Evolutionary conservation across 1,139 yeast genomes (phyloP).

Genomic region (Protomyces gravidus): DNA sequence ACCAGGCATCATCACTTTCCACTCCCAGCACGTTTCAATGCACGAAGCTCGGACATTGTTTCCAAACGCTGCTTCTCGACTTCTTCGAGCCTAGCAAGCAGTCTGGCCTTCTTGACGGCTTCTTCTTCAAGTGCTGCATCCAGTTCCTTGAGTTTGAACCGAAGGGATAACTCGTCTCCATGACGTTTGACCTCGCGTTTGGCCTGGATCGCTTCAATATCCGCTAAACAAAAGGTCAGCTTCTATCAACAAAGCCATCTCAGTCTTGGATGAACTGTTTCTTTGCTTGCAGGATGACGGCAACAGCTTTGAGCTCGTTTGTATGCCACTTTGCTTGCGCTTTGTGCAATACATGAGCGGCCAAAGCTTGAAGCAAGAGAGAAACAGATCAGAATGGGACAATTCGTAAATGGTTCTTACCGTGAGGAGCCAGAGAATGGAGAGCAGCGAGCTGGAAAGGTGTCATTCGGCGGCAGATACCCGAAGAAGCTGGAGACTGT

Average conservation of each 20-base stretch:
- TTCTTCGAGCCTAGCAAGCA: background rate
- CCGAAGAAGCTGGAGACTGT: too few species aligned
- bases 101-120: background rate
- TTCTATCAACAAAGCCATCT: background rate
- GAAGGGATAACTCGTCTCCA: background rate
- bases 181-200: background rate
- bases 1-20: too few species aligned
- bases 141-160: background rate
- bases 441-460: conserved; percentile 17
- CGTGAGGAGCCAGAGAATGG: conserved; percentile 14
- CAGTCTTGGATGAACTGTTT: too few species aligned
- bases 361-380: too few species aligned
- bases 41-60: background rate
- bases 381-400: too few species aligned
- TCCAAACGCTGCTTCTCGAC: background rate
- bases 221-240: background rate
- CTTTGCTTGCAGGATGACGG: too few species aligned
- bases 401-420: background rate
- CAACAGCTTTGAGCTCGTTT: too few species aligned
- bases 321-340: too few species aligned
- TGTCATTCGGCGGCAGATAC: conserved; percentile 7
- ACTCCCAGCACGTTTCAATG: background rate
- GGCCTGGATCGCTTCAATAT: background rate
- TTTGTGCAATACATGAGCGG: too few species aligned
- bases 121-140: background rate